Conservation (phyloP, 768 basidiomycete genomes). For the Ramaria rubella region DNA sequence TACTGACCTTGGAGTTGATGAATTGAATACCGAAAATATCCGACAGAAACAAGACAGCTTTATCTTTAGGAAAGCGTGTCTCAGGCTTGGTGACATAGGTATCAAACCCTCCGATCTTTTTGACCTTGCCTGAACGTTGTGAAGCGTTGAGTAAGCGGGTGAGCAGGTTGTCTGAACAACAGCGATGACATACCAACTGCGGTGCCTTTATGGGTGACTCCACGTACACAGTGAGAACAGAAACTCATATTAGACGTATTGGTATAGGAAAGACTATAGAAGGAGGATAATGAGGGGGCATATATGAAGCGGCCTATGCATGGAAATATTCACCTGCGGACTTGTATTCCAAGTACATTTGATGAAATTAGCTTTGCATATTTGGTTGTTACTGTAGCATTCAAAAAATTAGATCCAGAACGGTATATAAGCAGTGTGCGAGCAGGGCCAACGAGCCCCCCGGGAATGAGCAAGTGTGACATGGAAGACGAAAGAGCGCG, state of each 20-base stretch:
- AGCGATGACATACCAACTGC: constrained; percentile 24
- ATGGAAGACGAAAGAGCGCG: neutral
- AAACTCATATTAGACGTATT: constrained; percentile 37
- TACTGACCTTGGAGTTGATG: constrained; percentile 37
- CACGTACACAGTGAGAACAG: constrained; percentile 50
- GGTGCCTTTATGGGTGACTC: constrained; percentile 34
- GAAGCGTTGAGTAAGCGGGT: neutral
- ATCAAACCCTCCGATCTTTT: constrained; percentile 40
- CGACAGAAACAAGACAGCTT: constrained; percentile 47
- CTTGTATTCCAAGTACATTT: no score
- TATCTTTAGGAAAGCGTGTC: constrained; percentile 45
- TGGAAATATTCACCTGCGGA: no score
- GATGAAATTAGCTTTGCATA: no score
- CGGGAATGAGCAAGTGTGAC: no score
- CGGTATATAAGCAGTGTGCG: no score
- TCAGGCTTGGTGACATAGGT: constrained; percentile 50
- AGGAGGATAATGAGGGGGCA: no score
- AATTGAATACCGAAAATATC: constrained; percentile 48
- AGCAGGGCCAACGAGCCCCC: no score
- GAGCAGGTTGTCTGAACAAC: neutral
- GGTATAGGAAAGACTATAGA: neutral
- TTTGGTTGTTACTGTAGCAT: no score
- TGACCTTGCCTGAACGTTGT: constrained; percentile 38
- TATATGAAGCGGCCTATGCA: no score
- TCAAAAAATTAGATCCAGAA: no score